Evolutionary conservation across 441 rosid species (phyloP), one percentile per base, ranked within the genome.

Genomic region (Breynia disticha): DNA sequence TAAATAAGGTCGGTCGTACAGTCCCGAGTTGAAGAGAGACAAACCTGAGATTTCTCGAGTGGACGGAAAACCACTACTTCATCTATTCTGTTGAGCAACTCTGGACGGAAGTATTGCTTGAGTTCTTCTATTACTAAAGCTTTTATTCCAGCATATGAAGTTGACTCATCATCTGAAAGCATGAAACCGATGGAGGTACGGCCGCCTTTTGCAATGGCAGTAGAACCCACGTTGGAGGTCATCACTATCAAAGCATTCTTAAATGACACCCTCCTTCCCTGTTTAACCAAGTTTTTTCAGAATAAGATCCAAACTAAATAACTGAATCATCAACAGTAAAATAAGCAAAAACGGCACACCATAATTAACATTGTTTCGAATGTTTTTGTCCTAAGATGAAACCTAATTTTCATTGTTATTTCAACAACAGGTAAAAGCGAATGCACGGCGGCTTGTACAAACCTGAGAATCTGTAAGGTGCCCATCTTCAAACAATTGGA

Each of bases 41-140:
- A 58, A 69, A 93, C 98, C 98, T 88, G 98, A 73, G 73, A 54
- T 71, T 80, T 81, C 77, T 84, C 83, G 0, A 70, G 70, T 20
- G 67, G 60, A 24, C 61, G 70, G 64, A 70, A 70, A 48, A 70
- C 61, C 7, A 70, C 67, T 12, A 65, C 50, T 61, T 70, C 74
- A 50, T 70, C 70, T 22, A 70, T 57, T 55, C 74, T 57, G 67
- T 70, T 70, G 54, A 70, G 64, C 11, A 70, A 58, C 64, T 70
- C 74, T 1, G 74, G 74, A 21, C 70, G 70, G 51, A 70, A 70
- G 17, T 60, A 65, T 17, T 46, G n/a, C 47, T 65, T 70, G 38
- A 65, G 67, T 65, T 65, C 70, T 46, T 69, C 74, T 57, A 57
- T 22, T 17, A 69, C 70, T 51, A 64, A 45, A 20, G 66, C 48